Evolutionary conservation across 331 rosid species (phyloP), one percentile per base, ranked within the genome.

Genomic region (Pyracantha coccinea): DNA sequence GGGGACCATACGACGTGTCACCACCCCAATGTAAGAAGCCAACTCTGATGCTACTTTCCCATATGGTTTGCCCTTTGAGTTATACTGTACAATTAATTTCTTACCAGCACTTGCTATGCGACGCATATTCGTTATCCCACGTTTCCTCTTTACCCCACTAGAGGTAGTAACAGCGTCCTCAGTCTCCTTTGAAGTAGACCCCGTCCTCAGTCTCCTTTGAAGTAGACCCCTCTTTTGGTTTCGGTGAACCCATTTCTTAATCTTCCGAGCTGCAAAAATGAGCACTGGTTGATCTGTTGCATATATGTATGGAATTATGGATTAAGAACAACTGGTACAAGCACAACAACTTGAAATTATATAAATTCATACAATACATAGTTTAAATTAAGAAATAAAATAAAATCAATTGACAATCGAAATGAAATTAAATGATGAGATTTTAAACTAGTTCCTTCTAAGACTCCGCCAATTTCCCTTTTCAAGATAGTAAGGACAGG

Each of bases 21-120:
- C 4, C 24, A 72, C 57, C 33, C 76, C 76, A 58, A 72, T 58
- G 55, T 72, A 72, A 23, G 55, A 58, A 33, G 53, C 55, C 67
- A 72, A 27, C 55, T 72, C 76, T 55, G 55, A 13, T 20, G 66
- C 67, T 72, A 35, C 76, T 29, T 72, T 57, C 55, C 68, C 76
- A 35, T 57, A 20, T 21, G 67, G 67, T 33, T 29, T 31, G 2
- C 68, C 76, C 76, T 59, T 72, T 35, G 31, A 52, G 12, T 58
- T 58, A 59, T 55, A 72, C 38, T 72, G 68, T 7, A 72, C 76
- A 20, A 72, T 50, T 72, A 33, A 25, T 38, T 59, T 72, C 76
- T 32, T 57, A 20, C 67, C 67, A 35, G 33, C 33, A 35, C 24
- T 35, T 59, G 24, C 57, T n/a, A 59, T 41, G 35, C 33, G 38